Evolutionary conservation across 257 asterid species (phyloP).

Genomic region (Phtheirospermum japonicum): DNA sequence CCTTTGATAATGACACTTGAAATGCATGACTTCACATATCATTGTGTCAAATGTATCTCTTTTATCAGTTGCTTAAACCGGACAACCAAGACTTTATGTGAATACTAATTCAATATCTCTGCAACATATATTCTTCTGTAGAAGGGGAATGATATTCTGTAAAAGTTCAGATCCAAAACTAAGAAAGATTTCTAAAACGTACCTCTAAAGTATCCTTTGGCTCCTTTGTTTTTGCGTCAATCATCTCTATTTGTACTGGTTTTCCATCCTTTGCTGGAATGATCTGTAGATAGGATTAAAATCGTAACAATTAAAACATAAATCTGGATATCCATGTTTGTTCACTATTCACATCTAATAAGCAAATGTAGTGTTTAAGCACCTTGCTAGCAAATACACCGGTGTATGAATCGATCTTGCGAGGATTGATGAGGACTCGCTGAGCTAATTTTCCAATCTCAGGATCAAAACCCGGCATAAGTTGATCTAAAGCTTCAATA

Average conservation of each 20-base stretch:
- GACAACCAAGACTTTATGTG: conserved; percentile 5
- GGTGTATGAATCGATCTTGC: conserved; percentile 78
- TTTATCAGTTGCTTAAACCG: conserved; percentile 16
- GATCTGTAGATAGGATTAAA: conserved; percentile 47
- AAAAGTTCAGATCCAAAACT: conserved; percentile 25
- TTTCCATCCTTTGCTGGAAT: conserved; percentile 97
- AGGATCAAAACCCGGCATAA: conserved; percentile 97
- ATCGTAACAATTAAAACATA: conserved; percentile 5
- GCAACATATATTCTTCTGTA: conserved; percentile 10
- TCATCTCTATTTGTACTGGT: conserved; percentile 90
- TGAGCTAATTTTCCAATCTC: conserved; percentile 93
- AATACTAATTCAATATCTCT: conserved; percentile 16
- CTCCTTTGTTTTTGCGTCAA: conserved; percentile 97
- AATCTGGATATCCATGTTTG: conserved; percentile 1
- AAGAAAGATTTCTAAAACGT: conserved; percentile 27
- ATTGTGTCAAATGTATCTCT: conserved; percentile 16
- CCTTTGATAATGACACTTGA: background rate
- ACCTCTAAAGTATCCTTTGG: conserved; percentile 86
- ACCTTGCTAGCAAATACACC: conserved; percentile 99
- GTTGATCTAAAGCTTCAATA: conserved; percentile 88
- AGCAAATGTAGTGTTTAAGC: conserved; percentile 26
- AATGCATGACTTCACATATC: conserved; percentile 17
- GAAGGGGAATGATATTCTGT: conserved; percentile 10
- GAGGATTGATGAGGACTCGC: conserved; percentile 81
- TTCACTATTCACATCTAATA: conserved; percentile 8